Base-by-base conservation (phyloP, 2,329 filamentous ascomycete genomes). In the Acephala macrosclerotiorum region DNA sequence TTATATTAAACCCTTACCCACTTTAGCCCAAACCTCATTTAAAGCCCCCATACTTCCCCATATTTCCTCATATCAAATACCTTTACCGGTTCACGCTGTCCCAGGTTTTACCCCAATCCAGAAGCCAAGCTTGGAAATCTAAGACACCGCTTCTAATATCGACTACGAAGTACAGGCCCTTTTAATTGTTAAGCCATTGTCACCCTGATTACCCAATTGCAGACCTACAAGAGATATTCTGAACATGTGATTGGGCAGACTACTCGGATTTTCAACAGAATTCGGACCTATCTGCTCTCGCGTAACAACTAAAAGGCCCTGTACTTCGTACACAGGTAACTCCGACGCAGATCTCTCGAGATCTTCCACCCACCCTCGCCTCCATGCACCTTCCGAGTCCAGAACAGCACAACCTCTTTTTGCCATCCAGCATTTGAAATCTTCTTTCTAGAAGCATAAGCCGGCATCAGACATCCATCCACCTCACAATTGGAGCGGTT, bases 61-160 rank as follows among this genome's bases (percentile, higher is more conserved):
- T 11, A 22, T 11, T 49, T 22, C 45, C 20, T 5, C 20, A 20
- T 49, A 42, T n/a, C 18, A 14, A 16, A 42, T 14, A 14, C 38
- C 5, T n/a, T 4, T 42, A 5, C 38, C 38, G 18, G 12, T 4
- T n/a, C 12, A 42, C 38, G 18, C 38, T 16, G 4, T 29, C 49
- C 25, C 49, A 33, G 49, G 33, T 33, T 53, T 53, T 53, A 53
- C 49, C 49, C 14, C 8, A 53, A 53, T 53, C 9, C 22, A 18
- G 26, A 53, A 53, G n/a, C 7, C 25, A 29, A 4, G n/a, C 45
- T 11, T 22, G 20, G 25, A 12, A 18, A 22, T 29, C 25, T n/a
- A 22, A 20, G 22, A 49, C 20, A 20, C 20, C 45, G 20, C 14
- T 26, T 49, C 45, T 49, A n/a, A n/a, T n/a, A n/a, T n/a, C n/a